A percentile compares a stretch with the other conserved stretches of the same genome.
These are phyloP conservation scores for Backusella westeae DNA, from an alignment of 192 early-diverging fungal genomes.

Conservation along the genomic window DNA sequence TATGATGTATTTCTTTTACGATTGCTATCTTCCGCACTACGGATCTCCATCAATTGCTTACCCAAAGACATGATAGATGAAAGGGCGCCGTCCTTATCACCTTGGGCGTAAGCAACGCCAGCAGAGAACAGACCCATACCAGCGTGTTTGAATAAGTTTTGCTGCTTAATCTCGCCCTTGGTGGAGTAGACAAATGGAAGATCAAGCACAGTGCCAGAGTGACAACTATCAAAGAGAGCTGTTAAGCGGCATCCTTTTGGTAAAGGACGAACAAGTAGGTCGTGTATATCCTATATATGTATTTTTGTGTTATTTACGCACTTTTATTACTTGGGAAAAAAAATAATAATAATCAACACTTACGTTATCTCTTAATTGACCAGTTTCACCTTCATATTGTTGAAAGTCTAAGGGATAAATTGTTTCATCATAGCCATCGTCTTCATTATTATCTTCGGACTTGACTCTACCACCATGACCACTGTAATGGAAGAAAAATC, in stretches of 20 bases:
- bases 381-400: constrained; percentile 50
- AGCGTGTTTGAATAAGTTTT: constrained; percentile 44
- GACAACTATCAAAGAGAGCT: constrained; percentile 84
- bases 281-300: constrained; percentile 51
- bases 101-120: constrained; percentile 47
- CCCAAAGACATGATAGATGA: constrained; percentile 45
- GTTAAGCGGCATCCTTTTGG: constrained; percentile 68
- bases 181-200: constrained; percentile 79
- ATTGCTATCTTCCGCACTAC: constrained; percentile 18
- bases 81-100: constrained; percentile 41
- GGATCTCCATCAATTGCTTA: constrained; percentile 40
- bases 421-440: constrained; percentile 77
- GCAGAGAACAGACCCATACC: constrained; percentile 43
- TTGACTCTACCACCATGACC: constrained; percentile 66
- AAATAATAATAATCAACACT: neutral
- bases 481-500: constrained; percentile 81
- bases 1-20: constrained; percentile 40
- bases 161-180: constrained; percentile 54
- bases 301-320: neutral
- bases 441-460: constrained; percentile 65
- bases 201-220: constrained; percentile 81
- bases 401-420: constrained; percentile 67
- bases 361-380: constrained; percentile 70
- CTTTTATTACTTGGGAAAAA: neutral
- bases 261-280: constrained; percentile 69